A percentile compares a stretch with the other conserved stretches of the same genome.
Evolutionary conservation across 257 asterid genomes (phyloP).

Genomic region (Solanum corneliomulleri): DNA sequence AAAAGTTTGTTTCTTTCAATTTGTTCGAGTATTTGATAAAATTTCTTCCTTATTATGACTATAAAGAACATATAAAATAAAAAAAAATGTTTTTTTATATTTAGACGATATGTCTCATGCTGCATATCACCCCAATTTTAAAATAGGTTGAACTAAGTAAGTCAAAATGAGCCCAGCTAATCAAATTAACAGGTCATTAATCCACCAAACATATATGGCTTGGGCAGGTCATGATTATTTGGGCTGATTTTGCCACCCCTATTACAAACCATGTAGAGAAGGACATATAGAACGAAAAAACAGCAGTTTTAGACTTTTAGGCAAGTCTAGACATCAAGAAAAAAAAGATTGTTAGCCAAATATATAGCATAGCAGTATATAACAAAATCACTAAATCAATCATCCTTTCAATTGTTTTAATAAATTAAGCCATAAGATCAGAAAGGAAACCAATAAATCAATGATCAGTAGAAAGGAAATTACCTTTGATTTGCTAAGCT

Average conservation of each 20-base stretch:
- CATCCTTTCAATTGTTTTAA: neutral
- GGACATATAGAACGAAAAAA: neutral
- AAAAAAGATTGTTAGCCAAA: neutral
- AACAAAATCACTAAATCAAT: neutral
- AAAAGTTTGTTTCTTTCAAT: neutral
- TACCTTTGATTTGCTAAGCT: slow-evolving; percentile 61
- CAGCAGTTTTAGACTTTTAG: neutral
- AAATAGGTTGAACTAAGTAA: neutral
- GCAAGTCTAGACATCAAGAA: neutral
- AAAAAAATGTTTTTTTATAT: neutral
- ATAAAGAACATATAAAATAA: neutral
- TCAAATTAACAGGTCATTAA: neutral
- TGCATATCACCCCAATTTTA: neutral
- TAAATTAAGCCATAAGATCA: neutral
- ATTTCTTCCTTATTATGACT: neutral
- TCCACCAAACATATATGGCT: neutral
- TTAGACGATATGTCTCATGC: neutral
- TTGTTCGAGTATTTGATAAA: neutral
- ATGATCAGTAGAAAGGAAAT: neutral
- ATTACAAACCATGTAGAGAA: neutral
- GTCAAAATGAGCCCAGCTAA: neutral
- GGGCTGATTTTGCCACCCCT: neutral
- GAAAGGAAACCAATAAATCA: neutral
- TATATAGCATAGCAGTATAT: neutral
- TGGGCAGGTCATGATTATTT: neutral